These are phyloP conservation scores for Tieghemiomyces parasiticus DNA, from an alignment of 192 early-diverging fungal species.

Conservation along the genomic window DNA sequence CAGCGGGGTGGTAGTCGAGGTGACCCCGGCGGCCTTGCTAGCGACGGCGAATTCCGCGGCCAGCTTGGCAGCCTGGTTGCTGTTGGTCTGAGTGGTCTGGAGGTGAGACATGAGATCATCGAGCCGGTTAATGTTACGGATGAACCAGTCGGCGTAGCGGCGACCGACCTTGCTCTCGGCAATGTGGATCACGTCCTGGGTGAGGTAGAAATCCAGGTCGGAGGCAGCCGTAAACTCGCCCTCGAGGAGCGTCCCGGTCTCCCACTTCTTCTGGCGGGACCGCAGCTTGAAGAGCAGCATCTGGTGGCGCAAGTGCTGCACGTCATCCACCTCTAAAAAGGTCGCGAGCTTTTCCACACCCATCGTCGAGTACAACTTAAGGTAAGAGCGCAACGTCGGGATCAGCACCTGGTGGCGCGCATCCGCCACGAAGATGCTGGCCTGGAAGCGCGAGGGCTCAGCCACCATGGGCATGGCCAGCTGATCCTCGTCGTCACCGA, in stretches of 20 bases:
- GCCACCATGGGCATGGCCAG: not conserved
- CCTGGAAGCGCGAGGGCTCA: constrained; percentile 66
- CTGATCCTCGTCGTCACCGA: not conserved
- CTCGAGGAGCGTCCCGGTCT: constrained; percentile 59
- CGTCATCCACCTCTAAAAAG: constrained; percentile 73
- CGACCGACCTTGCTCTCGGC: constrained; percentile 86
- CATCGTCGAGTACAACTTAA: constrained; percentile 93
- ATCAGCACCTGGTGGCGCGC: constrained; percentile 72
- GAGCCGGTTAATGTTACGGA: constrained; percentile 87
- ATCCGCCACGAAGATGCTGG: constrained; percentile 73
- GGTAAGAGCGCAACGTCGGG: constrained; percentile 80
- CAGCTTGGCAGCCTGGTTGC: not conserved
- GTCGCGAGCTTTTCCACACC: constrained; percentile 72
- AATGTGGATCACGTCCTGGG: constrained; percentile 91
- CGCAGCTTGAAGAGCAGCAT: constrained; percentile 90
- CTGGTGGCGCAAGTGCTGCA: constrained; percentile 62
- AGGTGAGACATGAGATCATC: constrained; percentile 33
- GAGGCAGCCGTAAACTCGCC: constrained; percentile 69
- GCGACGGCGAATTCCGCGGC: not conserved
- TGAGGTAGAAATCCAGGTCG: constrained; percentile 86
- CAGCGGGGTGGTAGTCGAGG: no score
- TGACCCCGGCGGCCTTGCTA: no score
- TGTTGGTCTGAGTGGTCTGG: not conserved
- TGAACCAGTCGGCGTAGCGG: constrained; percentile 90
- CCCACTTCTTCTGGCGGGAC: constrained; percentile 79